Conservation (phyloP, 345 rosid genomes). For the Gossypium stocksii region DNA sequence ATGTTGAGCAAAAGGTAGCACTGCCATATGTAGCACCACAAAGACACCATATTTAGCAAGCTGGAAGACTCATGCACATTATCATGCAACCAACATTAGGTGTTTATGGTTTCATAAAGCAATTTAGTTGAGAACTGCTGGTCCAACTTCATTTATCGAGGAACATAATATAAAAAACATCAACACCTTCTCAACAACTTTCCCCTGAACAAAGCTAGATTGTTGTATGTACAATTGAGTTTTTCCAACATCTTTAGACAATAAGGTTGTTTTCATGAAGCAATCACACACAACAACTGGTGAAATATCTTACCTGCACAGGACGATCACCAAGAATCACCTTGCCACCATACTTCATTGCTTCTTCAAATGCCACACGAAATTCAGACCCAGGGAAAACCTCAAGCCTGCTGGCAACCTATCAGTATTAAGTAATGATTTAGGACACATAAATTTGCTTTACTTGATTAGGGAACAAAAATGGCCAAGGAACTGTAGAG, state of each 20-base stretch:
- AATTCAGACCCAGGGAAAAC: constrained; percentile 92
- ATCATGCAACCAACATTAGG: not conserved
- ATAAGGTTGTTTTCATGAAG: not conserved
- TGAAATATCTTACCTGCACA: constrained; percentile 49
- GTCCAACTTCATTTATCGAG: not conserved
- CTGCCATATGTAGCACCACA: not conserved
- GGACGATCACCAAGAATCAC: constrained; percentile 97
- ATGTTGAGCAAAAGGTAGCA: not conserved
- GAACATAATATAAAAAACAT: not conserved
- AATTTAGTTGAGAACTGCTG: not conserved
- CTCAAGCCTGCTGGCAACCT: constrained; percentile 82
- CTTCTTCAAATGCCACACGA: constrained; percentile 92
- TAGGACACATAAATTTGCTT: not conserved
- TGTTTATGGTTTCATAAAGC: not conserved
- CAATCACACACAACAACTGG: not conserved
- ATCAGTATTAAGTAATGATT: constrained; percentile 12
- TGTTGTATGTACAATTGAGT: not conserved
- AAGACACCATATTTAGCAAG: not conserved
- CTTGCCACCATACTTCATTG: constrained; percentile 67
- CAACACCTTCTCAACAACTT: not conserved
- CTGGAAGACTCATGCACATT: not conserved
- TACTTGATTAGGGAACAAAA: not conserved
- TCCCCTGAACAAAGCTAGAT: not conserved
- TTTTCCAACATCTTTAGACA: not conserved
- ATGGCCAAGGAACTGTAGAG: not conserved